phyloP scores from a whole-genome alignment of 352 stramenopile species.

The Blastocystis sp. region DNA sequence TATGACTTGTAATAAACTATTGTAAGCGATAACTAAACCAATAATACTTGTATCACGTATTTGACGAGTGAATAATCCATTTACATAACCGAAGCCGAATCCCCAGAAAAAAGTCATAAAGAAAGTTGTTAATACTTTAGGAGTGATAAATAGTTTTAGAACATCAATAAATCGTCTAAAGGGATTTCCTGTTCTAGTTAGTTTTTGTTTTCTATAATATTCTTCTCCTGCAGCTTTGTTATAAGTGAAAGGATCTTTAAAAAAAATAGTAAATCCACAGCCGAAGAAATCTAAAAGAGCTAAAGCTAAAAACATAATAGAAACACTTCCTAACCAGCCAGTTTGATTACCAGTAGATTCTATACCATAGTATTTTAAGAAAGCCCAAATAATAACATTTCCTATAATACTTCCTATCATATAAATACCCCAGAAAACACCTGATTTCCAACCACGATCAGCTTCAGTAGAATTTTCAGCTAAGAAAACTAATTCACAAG shows the following conservation, averaged over 20 bases:
- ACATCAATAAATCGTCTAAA: too few relatives aligned
- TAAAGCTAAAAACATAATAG: slow-evolving; percentile 35
- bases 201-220: too few relatives aligned
- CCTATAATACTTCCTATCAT: slow-evolving; percentile 21
- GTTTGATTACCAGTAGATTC: too few relatives aligned
- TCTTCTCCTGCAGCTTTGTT: slow-evolving; percentile 33
- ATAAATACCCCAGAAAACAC: slow-evolving; percentile 37
- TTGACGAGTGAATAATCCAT: slow-evolving; percentile 25
- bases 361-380: too few relatives aligned
- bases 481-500: slow-evolving; percentile 20
- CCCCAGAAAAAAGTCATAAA: slow-evolving; percentile 29
- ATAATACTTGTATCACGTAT: slow-evolving; percentile 19
- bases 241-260: slow-evolving; percentile 5
- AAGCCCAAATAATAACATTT: slow-evolving; percentile 18
- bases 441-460: slow-evolving; percentile 30
- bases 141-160: too few relatives aligned
- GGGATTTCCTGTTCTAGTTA: too few relatives aligned
- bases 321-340: slow-evolving; percentile 15
- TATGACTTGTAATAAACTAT: slow-evolving; percentile 27
- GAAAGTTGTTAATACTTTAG: too few relatives aligned
- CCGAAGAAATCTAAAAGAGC: slow-evolving; percentile 11
- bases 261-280: slow-evolving; percentile 12
- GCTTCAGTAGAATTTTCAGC: slow-evolving; percentile 20
- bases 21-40: slow-evolving; percentile 30
- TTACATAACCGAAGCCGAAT: slow-evolving; percentile 32